A percentile compares a stretch with the other conserved stretches of the same genome.
Evolutionary conservation across 106 monocot species (phyloP).

Genomic region (Platanthera zijinensis): DNA sequence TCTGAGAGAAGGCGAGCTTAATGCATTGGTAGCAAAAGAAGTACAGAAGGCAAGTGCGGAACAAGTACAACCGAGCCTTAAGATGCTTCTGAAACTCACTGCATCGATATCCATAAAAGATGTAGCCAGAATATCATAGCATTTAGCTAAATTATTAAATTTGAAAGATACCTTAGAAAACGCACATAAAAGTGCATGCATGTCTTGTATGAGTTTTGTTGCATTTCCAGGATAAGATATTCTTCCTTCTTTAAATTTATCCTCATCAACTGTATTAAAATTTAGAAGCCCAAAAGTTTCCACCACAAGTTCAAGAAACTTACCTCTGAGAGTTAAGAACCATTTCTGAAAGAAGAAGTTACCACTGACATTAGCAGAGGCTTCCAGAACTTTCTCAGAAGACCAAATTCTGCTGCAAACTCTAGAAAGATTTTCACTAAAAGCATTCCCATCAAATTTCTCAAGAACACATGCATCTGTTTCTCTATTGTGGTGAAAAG

Average conservation of each 20-base stretch:
- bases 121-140: conserved; percentile 76
- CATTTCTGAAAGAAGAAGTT: conserved; percentile 67
- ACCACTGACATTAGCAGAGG: conserved; percentile 14
- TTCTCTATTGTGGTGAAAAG: conserved; percentile 19
- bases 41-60: conserved; percentile 77
- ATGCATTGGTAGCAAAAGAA: conserved; percentile 33
- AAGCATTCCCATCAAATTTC: conserved; percentile 18
- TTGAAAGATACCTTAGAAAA: conserved; percentile 25
- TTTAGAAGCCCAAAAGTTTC: conserved; percentile 35
- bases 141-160: conserved; percentile 44
- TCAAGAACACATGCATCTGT: conserved; percentile 4
- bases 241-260: background rate
- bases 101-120: conserved; percentile 68
- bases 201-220: conserved; percentile 1
- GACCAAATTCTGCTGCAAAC: conserved; percentile 49
- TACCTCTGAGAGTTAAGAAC: conserved; percentile 69
- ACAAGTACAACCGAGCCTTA: conserved; percentile 55
- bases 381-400: conserved; percentile 40
- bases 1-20: conserved; percentile 9
- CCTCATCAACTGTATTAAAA: conserved; percentile 3
- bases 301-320: conserved; percentile 41
- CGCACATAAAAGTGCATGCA: conserved; percentile 14
- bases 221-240: conserved; percentile 6
- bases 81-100: conserved; percentile 42
- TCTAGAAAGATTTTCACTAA: conserved; percentile 31